These are phyloP conservation scores for Fusarium paranaense DNA, from an alignment of 2,329 filamentous ascomycete species.

Conservation along the genomic window DNA sequence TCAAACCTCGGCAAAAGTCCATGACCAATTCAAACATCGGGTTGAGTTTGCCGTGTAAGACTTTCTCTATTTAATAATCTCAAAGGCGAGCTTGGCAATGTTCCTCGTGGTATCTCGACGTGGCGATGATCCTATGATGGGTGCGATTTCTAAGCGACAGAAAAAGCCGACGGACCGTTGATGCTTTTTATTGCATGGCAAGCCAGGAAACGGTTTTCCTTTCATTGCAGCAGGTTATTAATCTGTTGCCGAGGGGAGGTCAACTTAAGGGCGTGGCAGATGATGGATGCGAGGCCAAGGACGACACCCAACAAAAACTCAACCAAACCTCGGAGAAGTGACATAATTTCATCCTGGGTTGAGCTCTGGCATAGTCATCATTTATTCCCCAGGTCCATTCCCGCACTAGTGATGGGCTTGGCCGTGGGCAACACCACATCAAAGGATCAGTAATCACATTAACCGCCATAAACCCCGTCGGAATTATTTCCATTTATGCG, in stretches of 20 bases:
- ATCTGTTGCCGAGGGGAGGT: not conserved
- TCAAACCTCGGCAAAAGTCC: not conserved
- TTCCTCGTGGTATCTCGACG: not conserved
- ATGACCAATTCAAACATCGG: not conserved
- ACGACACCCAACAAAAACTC: not conserved
- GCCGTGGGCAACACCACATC: not conserved
- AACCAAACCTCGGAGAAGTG: not conserved
- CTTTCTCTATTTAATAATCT: not conserved
- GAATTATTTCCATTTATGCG: not conserved
- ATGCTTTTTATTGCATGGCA: not conserved
- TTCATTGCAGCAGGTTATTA: not conserved
- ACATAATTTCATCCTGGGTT: not conserved
- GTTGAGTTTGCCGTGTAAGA: not conserved
- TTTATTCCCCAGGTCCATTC: slow-evolving; percentile 11
- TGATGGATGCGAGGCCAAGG: not conserved
- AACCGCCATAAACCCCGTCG: slow-evolving; percentile 11
- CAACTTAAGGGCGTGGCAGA: not conserved
- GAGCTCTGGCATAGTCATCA: slow-evolving; percentile 14
- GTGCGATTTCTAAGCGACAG: not conserved
- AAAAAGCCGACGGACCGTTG: not conserved
- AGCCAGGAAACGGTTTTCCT: not conserved
- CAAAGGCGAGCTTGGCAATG: not conserved
- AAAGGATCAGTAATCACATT: slow-evolving; percentile 32
- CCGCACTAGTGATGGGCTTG: not conserved
- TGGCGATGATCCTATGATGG: not conserved